Evolutionary conservation across 208 protist genomes (phyloP), one percentile per base, ranked within the genome.

Genomic region (Kentomonas sorsogonicus): DNA sequence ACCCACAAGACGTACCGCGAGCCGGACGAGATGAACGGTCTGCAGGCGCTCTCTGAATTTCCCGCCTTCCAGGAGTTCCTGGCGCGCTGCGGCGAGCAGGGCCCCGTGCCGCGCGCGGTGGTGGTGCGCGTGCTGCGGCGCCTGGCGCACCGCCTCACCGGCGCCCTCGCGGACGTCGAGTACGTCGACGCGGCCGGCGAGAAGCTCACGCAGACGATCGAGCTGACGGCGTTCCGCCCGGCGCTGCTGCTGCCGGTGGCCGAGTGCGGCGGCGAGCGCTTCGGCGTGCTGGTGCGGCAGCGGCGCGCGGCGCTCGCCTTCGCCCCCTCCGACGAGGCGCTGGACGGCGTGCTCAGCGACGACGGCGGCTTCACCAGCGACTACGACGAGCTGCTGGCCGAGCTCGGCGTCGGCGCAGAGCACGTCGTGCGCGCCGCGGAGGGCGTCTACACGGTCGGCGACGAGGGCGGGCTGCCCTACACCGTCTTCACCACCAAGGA

Each of bases 1-100:
- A 76, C 72, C 27, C 79, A 91, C 69, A 87, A 87, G 44, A 79
- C 76, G n/a, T 87, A 78, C 58, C 59, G 65, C 34, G 74, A 79
- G 58, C 53, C 64, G 15, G 62, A 63, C 27, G 63, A 70, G 45
- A 39, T 62, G 18, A 52, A 64, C 30, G 63, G 60, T 11, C 60
- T 91, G 11, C 74, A 55, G 27, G 47, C 68, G 1, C 66, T 91
- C 3, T 50, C 74, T 10, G 29, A 69, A 27, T 91, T 84, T 52
- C 29, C 53, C 0, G 79, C 83, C 0, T 79, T 91, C 27, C 50
- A 53, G 20, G 52, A 53, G 1, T 91, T 84, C 55, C 34, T 86
- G 20, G 54, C 48, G 13, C 10, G 48, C 11, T 84, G 72, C 38
- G 51, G 55, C 4, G 38, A 53, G n/a, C 48, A 53, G 18, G 70